Conservation (phyloP, 2,329 filamentous ascomycete genomes). For the Exophiala sp. region DNA sequence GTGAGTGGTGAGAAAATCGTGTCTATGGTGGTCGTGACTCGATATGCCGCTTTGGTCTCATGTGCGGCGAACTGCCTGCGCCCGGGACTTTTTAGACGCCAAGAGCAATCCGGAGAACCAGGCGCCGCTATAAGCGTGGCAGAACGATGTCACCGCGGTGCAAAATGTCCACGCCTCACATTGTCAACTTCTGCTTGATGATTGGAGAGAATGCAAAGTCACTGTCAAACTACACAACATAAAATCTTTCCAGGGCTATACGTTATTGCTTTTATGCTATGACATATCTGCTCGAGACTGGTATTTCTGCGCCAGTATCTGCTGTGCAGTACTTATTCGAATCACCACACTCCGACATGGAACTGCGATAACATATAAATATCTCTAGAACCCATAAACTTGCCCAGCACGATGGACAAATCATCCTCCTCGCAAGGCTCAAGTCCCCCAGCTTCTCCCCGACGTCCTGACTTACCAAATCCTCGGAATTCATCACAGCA, state of each 20-base stretch:
- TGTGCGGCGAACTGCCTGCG: slow-evolving; percentile 2
- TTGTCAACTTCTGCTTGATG: neutral
- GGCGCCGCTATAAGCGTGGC: neutral
- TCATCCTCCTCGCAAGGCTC: slow-evolving; percentile 1
- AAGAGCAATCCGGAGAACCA: neutral
- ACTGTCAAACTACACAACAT: too few species aligned
- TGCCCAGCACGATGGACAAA: slow-evolving; percentile 7
- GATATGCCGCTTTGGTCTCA: neutral
- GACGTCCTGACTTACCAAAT: slow-evolving; percentile 7
- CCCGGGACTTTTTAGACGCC: neutral
- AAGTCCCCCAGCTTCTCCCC: slow-evolving; percentile 19
- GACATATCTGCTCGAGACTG: too few species aligned
- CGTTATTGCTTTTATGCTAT: too few species aligned
- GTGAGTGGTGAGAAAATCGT: neutral
- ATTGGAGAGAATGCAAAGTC: neutral
- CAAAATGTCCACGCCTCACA: neutral
- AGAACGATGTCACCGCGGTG: too few species aligned
- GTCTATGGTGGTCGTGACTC: neutral
- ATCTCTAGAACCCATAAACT: neutral
- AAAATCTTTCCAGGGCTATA: too few species aligned
- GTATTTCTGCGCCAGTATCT: too few species aligned
- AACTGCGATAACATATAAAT: neutral
- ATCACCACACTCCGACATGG: neutral
- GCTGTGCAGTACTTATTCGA: too few species aligned
- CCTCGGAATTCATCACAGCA: slow-evolving; percentile 16